phyloP scores from a whole-genome alignment of 208 protist species.

The Leishmania tropica region DNA sequence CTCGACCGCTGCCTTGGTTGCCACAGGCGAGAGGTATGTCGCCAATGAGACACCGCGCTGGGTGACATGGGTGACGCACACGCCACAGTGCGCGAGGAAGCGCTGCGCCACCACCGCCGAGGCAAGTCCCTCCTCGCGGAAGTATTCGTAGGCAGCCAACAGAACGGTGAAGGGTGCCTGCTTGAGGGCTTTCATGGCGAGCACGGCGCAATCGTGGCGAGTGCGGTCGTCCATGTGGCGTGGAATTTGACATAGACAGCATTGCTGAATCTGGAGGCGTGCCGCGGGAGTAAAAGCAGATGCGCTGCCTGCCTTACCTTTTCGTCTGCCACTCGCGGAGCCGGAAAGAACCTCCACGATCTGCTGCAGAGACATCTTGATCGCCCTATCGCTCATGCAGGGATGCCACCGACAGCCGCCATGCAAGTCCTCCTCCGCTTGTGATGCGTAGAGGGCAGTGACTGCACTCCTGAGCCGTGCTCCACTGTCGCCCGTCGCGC shows the following conservation, averaged over 20 bases:
- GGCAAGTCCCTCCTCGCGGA: slow-evolving; percentile 16
- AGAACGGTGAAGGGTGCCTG: slow-evolving; percentile 24
- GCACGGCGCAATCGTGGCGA: slow-evolving; percentile 33
- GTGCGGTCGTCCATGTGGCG: slow-evolving; percentile 9
- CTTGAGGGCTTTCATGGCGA: slow-evolving; percentile 45
- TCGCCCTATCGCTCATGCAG: slow-evolving; percentile 24
- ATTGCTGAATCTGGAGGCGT: slow-evolving; percentile 32
- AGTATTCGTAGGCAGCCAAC: slow-evolving; percentile 38
- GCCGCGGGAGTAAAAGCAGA: slow-evolving; percentile 6
- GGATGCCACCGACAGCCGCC: slow-evolving; percentile 30
- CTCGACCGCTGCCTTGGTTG: neutral
- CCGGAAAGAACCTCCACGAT: slow-evolving; percentile 37
- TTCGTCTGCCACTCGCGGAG: neutral
- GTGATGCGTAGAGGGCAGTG: neutral
- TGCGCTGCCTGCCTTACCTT: neutral
- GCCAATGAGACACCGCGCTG: slow-evolving; percentile 32
- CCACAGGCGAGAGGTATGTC: slow-evolving; percentile 12
- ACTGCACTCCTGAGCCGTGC: neutral
- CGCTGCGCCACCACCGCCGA: slow-evolving; percentile 54
- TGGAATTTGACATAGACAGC: slow-evolving; percentile 29
- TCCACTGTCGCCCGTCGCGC: neutral
- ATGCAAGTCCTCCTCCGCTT: slow-evolving; percentile 10
- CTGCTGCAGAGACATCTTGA: slow-evolving; percentile 55
- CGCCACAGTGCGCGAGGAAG: slow-evolving; percentile 79
- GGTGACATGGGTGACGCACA: slow-evolving; percentile 27